phyloP scores from a whole-genome alignment of 805 yeast genomes.

The Candida insectorum region DNA sequence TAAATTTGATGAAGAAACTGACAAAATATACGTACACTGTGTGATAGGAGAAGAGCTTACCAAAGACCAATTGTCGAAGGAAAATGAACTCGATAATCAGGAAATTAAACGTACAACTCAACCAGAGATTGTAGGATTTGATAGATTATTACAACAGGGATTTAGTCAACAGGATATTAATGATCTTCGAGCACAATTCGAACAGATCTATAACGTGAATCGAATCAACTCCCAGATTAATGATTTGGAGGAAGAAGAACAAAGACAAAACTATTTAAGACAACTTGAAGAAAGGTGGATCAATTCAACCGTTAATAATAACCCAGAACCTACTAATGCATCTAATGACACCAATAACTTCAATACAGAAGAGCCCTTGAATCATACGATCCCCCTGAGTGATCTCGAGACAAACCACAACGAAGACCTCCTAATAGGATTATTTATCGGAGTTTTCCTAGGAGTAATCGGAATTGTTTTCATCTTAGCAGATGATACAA shows the following conservation, averaged over 20 bases:
- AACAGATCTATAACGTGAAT: conserved; percentile 56
- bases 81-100: conserved; percentile 52
- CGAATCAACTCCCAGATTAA: conserved; percentile 24
- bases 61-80: conserved; percentile 53
- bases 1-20: conserved; percentile 5
- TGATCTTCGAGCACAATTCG: conserved; percentile 71
- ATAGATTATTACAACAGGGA: conserved; percentile 78
- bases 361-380: conserved; percentile 9
- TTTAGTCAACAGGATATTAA: conserved; percentile 74
- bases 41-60: conserved; percentile 66
- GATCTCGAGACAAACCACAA: conserved; percentile 40
- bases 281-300: conserved; percentile 87
- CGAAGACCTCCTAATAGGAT: conserved; percentile 66
- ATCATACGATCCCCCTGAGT: conserved; percentile 16
- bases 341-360: conserved; percentile 4
- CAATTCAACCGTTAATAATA: conserved; percentile 61
- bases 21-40: conserved; percentile 69
- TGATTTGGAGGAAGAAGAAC: conserved; percentile 44
- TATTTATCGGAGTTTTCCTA: conserved; percentile 67
- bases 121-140: conserved; percentile 82
- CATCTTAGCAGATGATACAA: conserved; percentile 54
- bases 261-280: conserved; percentile 38
- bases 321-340: conserved; percentile 13
- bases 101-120: conserved; percentile 48
- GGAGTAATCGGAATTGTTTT: conserved; percentile 68